Base-by-base conservation (phyloP, 2,329 filamentous ascomycete genomes). In the Incumbomyces delicatus region DNA sequence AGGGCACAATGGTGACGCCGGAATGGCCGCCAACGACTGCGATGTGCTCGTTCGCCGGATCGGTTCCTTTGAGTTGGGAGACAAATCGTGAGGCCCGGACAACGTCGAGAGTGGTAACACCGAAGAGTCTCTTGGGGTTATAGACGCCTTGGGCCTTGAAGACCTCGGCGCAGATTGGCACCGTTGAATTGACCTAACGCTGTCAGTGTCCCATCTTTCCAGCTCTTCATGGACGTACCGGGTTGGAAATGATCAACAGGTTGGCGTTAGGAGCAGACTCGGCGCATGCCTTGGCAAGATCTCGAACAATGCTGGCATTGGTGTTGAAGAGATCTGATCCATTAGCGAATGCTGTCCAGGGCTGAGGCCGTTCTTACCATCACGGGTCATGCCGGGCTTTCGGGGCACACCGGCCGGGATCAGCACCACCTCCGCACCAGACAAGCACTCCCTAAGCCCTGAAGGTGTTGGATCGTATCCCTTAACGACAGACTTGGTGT, bases 321-420 rank as follows among this genome's bases (percentile, higher is more conserved):
- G 90, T 98, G 83, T 96, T 96, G 88, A 98, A 98, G 57, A 98
- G 84, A 69, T 98, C 90, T 81, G 46, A 32, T 17, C 38, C 27
- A 18, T 51, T 18, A 51, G 47, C 27, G 29, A 40, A 44, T 33
- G 14, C 38, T 12, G 20, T 33, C 7, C 14, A 10, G n/a, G 33
- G 11, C 38, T 27, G 22, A 18, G 27, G 27, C 41, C 50, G 31
- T n/a, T 13, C 71, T 53, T 73, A 81, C 78, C 78, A 73, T 98
- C 92, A 78, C 92, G 89, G 74, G 86, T 94, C 92, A 98, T 98
- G 74, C 92, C 92, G 68, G 92, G 92, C 81, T 95, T 95, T 75
- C 92, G 88, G 66, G 92, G 92, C 58, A 98, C 90, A 78, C 92
- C 92, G 64, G 92, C 92, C 64, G 92, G 92, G 70, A 98, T 96